These are phyloP conservation scores for Notholithocarpus densiflorus DNA, from an alignment of 306 rosid species.

Conservation along the genomic window DNA sequence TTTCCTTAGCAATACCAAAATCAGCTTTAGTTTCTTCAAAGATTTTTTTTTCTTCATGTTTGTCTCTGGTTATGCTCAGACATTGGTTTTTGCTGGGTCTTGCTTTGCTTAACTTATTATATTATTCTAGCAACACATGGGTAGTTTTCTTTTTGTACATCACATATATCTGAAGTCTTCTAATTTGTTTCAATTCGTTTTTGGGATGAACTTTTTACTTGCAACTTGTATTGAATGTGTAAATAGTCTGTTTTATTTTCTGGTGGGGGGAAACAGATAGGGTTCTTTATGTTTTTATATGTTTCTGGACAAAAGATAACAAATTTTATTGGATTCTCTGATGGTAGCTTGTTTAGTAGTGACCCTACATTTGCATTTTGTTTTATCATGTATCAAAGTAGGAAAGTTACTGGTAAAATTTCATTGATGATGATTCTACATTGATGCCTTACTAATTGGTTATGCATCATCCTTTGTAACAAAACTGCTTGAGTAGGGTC, in stretches of 20 bases:
- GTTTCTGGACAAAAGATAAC: background rate
- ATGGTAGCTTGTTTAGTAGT: background rate
- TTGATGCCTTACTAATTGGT: background rate
- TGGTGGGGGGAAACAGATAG: background rate
- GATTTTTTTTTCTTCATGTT: background rate
- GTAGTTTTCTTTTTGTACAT: too few species aligned
- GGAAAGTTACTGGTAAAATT: background rate
- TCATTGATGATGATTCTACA: background rate
- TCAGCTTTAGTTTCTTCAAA: background rate
- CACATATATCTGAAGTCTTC: background rate
- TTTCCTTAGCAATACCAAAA: background rate
- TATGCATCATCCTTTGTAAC: background rate
- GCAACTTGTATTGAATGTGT: background rate
- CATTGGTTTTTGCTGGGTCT: too few species aligned
- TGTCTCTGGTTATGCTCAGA: background rate
- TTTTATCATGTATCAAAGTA: background rate
- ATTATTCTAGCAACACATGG: too few species aligned
- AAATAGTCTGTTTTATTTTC: background rate
- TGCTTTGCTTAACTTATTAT: too few species aligned
- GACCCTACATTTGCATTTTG: background rate
- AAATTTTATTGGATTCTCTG: background rate
- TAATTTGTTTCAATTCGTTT: background rate
- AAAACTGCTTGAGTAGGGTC: slow-evolving; percentile 43
- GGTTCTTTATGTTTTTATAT: background rate
- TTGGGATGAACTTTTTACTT: background rate